These are phyloP conservation scores for Sequoiadendron giganteum DNA, from an alignment of 75 land plant species.

Conservation along the genomic window DNA sequence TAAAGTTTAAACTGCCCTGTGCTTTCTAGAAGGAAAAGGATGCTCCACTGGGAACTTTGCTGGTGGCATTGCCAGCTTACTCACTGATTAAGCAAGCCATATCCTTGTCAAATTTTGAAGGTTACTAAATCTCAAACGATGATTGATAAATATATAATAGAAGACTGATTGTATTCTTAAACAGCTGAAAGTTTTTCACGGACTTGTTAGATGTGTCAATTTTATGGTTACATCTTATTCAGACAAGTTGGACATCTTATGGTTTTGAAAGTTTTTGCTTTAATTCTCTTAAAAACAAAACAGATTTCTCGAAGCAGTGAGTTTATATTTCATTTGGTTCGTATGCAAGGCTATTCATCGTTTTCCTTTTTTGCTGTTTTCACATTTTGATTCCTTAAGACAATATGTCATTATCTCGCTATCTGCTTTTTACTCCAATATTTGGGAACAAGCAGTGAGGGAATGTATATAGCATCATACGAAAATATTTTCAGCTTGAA, in stretches of 20 bases:
- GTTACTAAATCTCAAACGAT: not conserved
- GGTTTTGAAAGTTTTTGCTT: not conserved
- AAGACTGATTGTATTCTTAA: not conserved
- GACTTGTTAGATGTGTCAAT: not conserved
- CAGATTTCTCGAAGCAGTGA: not conserved
- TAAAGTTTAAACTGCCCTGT: not conserved
- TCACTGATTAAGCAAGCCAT: not conserved
- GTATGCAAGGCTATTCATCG: not conserved
- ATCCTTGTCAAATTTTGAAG: not conserved
- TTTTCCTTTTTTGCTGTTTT: not conserved
- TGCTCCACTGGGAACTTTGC: not conserved
- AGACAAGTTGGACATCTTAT: not conserved
- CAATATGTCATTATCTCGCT: not conserved
- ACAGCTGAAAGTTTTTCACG: not conserved
- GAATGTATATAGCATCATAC: not conserved
- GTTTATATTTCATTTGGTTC: not conserved
- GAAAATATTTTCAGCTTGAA: not conserved
- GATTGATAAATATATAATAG: not conserved
- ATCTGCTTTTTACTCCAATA: not conserved
- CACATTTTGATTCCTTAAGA: not conserved
- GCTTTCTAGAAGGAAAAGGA: not conserved
- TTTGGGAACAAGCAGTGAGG: not conserved
- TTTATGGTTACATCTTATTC: not conserved
- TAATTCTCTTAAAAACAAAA: not conserved
- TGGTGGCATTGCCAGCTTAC: not conserved